Conservation (phyloP, 2,329 filamentous ascomycete genomes). For the Calonectria henricotiae region DNA sequence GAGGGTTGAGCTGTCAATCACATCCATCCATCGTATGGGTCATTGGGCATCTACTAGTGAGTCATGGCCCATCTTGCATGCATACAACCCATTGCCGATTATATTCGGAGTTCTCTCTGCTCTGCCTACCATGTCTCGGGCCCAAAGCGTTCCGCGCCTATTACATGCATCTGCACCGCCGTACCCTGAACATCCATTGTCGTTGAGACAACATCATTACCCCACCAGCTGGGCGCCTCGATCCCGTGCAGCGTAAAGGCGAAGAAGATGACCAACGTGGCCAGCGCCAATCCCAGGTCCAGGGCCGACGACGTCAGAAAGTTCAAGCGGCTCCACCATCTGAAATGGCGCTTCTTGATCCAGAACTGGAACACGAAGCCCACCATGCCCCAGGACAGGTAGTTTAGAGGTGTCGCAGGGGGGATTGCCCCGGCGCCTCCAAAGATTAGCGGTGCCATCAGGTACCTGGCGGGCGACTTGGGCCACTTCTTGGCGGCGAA, state of each 20-base stretch:
- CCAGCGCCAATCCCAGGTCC: slow-evolving; percentile 78
- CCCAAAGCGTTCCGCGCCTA: slow-evolving; percentile 74
- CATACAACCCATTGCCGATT: background rate
- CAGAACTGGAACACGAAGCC: slow-evolving; percentile 80
- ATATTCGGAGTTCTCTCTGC: background rate
- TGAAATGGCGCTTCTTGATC: slow-evolving; percentile 75
- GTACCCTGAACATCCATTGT: slow-evolving; percentile 76
- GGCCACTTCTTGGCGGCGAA: slow-evolving; percentile 67
- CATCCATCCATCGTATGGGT: background rate
- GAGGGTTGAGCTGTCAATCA: background rate
- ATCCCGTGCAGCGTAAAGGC: slow-evolving; percentile 77
- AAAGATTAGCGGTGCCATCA: slow-evolving; percentile 77
- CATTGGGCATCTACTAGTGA: background rate
- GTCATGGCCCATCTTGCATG: background rate
- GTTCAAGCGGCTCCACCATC: slow-evolving; percentile 83
- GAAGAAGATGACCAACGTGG: slow-evolving; percentile 80
- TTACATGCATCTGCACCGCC: slow-evolving; percentile 71
- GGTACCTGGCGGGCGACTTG: slow-evolving; percentile 65
- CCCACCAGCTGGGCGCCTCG: slow-evolving; percentile 79
- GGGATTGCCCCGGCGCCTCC: slow-evolving; percentile 73
- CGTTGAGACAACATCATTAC: slow-evolving; percentile 71
- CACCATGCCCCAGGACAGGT: slow-evolving; percentile 81
- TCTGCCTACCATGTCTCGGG: slow-evolving; percentile 67
- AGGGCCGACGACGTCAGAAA: slow-evolving; percentile 80
- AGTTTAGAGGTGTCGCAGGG: slow-evolving; percentile 81